Base-by-base conservation (phyloP, 176 grass and related monocot species). In the Lolium perenne region DNA sequence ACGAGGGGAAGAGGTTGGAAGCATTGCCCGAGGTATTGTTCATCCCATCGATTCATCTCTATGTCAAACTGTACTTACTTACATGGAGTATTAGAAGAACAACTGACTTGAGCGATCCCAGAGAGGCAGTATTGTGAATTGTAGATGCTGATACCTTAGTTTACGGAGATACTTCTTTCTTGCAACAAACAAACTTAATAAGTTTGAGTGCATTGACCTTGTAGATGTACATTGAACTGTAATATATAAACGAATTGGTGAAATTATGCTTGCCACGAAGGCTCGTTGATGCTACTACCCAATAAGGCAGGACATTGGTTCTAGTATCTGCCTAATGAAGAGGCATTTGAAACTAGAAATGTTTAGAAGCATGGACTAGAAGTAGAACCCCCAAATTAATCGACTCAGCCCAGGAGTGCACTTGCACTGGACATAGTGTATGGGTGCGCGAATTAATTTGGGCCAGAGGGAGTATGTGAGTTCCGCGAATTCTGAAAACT, bases 1-100 rank as follows among this genome's bases (percentile, higher is more conserved):
- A 94, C 45, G 93, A 95, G 70, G 86, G 96, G 85, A 95, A 88
- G 86, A 95, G 75, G 38, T 41, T 98, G 77, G 88, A 85, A 54
- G 41, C 81, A 53, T 88, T 98, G 61, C 85, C 90, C 5, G 93
- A 98, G 96, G 96, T 98, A 86, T 51, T 86, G 7, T 65, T 85
- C 22, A 22, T 17, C 58, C 11, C 2, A 63, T 41, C 18, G 23
- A 65, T 84, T 6, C 21, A 48, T 59, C 32, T 82, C 57, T 10
- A 41, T 55, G 59, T 8, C 29, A 76, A 64, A 67, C 51, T 54
- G 10, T 1, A 2, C 18, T 62, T 82, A 8, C 46, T 41, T 38
- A 32, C 43, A 32, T 18, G 41, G 10, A 65, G 38, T 43, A 62
- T 58, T 79, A 11, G 50, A 40, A 38, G 3, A 48, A 48, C 3